Percentiles rank a stretch among this genome's conserved stretches.
phyloP scores from a whole-genome alignment of 345 rosid genomes.

The Salix dunnii region DNA sequence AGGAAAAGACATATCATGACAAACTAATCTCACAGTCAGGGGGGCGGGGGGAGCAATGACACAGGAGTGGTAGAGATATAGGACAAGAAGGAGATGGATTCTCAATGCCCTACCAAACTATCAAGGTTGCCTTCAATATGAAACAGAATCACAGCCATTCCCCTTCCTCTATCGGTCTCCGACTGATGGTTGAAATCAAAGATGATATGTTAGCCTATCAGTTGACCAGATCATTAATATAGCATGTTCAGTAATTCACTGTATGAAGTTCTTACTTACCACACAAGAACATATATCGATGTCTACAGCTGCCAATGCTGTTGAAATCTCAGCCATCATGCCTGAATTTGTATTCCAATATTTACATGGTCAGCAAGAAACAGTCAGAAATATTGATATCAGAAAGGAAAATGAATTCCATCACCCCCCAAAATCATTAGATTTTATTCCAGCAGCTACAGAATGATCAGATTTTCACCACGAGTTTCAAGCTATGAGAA shows the following conservation, averaged over 20 bases:
- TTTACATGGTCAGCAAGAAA: background rate
- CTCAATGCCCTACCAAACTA: constrained; percentile 50
- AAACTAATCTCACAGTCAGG: background rate
- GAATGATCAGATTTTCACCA: too few relatives aligned
- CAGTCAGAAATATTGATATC: background rate
- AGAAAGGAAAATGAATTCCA: background rate
- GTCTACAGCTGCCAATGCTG: constrained; percentile 65
- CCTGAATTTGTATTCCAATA: constrained; percentile 40
- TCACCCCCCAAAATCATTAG: background rate
- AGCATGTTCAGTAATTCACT: constrained; percentile 2
- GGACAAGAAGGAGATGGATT: background rate
- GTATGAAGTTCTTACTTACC: constrained; percentile 43
- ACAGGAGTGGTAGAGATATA: background rate
- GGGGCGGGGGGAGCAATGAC: background rate
- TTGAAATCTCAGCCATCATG: constrained; percentile 82
- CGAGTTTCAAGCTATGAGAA: too few relatives aligned
- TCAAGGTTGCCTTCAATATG: constrained; percentile 77
- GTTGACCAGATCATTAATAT: constrained; percentile 1
- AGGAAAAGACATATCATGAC: constrained; percentile 8
- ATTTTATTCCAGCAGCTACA: too few relatives aligned
- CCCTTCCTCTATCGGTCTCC: constrained; percentile 85
- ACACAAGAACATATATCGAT: constrained; percentile 75
- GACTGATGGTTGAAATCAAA: constrained; percentile 43
- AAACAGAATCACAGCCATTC: constrained; percentile 87
- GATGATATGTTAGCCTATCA: background rate